These are phyloP conservation scores for Aspergillus sclerotiicarbonarius DNA, from an alignment of 495 filamentous ascomycete species.

Conservation along the genomic window DNA sequence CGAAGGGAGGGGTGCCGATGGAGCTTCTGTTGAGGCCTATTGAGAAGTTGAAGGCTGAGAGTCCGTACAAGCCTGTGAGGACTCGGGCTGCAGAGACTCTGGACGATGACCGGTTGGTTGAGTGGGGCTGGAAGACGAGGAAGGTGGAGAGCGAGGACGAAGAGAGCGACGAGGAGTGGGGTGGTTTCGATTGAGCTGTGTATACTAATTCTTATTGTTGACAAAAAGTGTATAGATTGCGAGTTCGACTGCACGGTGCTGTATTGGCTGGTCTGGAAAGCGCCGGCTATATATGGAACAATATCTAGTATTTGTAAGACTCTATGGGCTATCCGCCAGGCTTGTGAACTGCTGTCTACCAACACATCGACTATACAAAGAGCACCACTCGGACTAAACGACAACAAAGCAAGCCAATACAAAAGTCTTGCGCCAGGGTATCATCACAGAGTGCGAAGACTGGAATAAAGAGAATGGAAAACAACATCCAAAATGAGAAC, in stretches of 20 bases:
- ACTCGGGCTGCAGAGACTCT: slow-evolving; percentile 68
- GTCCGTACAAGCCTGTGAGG: slow-evolving; percentile 69
- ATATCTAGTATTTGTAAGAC: not conserved
- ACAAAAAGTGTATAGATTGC: not conserved
- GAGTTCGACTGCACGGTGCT: not conserved
- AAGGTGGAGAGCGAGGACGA: slow-evolving; percentile 34
- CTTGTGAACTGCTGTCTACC: not conserved
- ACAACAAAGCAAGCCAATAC: slow-evolving; percentile 18
- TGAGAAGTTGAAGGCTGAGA: slow-evolving; percentile 52
- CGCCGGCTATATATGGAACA: not conserved
- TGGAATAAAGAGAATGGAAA: slow-evolving; percentile 7
- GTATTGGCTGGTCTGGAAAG: not conserved
- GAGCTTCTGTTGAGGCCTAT: slow-evolving; percentile 60
- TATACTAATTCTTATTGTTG: slow-evolving; percentile 1
- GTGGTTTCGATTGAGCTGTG: slow-evolving; percentile 66
- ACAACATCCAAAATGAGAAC: slow-evolving; percentile 8
- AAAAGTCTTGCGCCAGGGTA: slow-evolving; percentile 37
- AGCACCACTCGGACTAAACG: slow-evolving; percentile 11
- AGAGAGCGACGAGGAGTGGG: slow-evolving; percentile 62
- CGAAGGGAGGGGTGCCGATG: slow-evolving; percentile 42
- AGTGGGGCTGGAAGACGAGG: slow-evolving; percentile 51
- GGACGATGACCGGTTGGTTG: slow-evolving; percentile 68
- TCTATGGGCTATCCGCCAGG: not conserved
- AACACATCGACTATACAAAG: slow-evolving; percentile 1
- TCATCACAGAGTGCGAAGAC: slow-evolving; percentile 32